These are phyloP conservation scores for Mitragyna speciosa DNA, from an alignment of 257 asterid species.

Conservation along the genomic window DNA sequence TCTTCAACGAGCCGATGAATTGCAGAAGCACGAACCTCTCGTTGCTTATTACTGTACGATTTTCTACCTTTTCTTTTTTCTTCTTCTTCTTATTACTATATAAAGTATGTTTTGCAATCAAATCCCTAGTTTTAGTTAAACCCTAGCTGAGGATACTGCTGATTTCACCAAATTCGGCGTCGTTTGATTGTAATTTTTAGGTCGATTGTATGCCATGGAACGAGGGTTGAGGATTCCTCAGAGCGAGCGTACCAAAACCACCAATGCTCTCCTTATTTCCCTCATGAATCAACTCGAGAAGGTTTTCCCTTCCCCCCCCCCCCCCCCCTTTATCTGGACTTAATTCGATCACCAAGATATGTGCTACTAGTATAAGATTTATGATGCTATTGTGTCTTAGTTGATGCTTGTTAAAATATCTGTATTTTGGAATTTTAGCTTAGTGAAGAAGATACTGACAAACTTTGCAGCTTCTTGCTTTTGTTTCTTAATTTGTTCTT, in stretches of 20 bases:
- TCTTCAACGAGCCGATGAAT: constrained; percentile 53
- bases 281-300: constrained; percentile 92
- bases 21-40: constrained; percentile 52
- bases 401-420: no score
- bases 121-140: neutral
- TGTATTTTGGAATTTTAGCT: neutral
- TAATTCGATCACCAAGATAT: neutral
- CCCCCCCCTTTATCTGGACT: no score
- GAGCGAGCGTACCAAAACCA: constrained; percentile 77
- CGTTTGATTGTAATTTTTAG: constrained; percentile 30
- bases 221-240: constrained; percentile 85
- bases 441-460: no score
- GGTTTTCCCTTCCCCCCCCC: constrained; percentile 33
- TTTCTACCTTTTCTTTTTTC: no score
- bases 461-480: no score
- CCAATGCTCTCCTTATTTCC: constrained; percentile 72
- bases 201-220: constrained; percentile 98
- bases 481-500: no score
- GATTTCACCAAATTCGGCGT: neutral
- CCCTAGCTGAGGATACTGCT: neutral
- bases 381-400: no score
- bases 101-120: no score
- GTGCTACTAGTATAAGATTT: no score
- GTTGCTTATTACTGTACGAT: constrained; percentile 48
- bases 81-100: neutral